phyloP scores from a whole-genome alignment of 1,284 basidiomycete species.

The Ceratobasidium sp. region DNA sequence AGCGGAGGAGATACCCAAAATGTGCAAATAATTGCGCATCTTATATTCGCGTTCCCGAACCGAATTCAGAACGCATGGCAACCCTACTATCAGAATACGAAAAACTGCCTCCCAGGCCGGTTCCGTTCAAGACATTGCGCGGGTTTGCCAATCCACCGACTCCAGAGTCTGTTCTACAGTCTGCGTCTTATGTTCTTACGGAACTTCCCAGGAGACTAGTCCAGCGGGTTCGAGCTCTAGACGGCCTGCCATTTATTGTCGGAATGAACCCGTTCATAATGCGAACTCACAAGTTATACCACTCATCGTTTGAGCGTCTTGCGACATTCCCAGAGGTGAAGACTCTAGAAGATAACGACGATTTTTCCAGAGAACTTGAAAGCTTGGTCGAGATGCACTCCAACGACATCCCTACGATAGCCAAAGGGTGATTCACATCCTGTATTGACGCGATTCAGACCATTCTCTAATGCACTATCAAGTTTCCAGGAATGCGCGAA shows the following conservation, averaged over 20 bases:
- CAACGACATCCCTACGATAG: constrained; percentile 87
- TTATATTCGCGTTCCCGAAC: constrained; percentile 34
- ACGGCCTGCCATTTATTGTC: constrained; percentile 80
- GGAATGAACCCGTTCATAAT: constrained; percentile 88
- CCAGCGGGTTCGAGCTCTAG: constrained; percentile 69
- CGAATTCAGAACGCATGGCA: constrained; percentile 29
- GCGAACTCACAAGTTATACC: constrained; percentile 73
- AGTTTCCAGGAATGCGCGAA: constrained; percentile 85
- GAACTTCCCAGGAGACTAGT: constrained; percentile 77
- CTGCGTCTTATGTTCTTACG: constrained; percentile 69
- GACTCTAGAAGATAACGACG: constrained; percentile 70
- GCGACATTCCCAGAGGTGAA: constrained; percentile 70
- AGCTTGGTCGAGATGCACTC: constrained; percentile 77
- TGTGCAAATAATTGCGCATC: constrained; percentile 1
- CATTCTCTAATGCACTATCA: constrained; percentile 8
- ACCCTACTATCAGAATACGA: constrained; percentile 59
- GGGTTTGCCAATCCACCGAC: constrained; percentile 75
- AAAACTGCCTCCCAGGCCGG: constrained; percentile 62
- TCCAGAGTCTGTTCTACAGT: constrained; percentile 68
- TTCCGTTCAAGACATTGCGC: constrained; percentile 70
- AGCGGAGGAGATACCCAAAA: not conserved
- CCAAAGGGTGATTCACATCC: constrained; percentile 69
- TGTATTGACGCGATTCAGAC: not conserved
- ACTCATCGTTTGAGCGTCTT: constrained; percentile 73
- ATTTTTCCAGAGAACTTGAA: constrained; percentile 70